Percentiles rank a stretch among this genome's conserved stretches.
Conservation (phyloP, 495 filamentous ascomycete genomes). For the Aspergillus baeticus region DNA sequence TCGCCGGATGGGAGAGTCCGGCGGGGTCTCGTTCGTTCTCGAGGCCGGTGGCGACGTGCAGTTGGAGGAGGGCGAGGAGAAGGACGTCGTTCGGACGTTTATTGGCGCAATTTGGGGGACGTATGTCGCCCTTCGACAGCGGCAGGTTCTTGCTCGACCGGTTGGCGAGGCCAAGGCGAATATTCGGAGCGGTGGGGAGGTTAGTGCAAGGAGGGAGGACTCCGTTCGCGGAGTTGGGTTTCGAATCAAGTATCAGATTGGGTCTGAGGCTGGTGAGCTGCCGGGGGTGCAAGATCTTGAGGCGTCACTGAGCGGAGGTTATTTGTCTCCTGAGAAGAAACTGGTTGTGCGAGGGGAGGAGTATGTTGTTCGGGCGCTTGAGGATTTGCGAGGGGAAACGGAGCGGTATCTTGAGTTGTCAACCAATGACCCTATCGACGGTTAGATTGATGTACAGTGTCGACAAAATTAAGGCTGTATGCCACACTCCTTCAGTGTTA, state of each 20-base stretch:
- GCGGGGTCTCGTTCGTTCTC: constrained; percentile 36
- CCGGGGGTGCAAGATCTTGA: constrained; percentile 26
- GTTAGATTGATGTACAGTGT: too few relatives aligned
- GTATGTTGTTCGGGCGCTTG: constrained; percentile 38
- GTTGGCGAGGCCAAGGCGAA: constrained; percentile 16
- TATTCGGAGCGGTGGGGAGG: constrained; percentile 28
- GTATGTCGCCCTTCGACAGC: constrained; percentile 37
- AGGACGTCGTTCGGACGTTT: constrained; percentile 33
- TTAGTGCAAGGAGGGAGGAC: constrained; percentile 40
- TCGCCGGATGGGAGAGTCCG: constrained; percentile 18
- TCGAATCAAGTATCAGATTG: constrained; percentile 30
- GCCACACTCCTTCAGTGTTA: too few relatives aligned
- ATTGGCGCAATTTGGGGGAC: constrained; percentile 36
- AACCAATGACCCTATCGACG: too few relatives aligned
- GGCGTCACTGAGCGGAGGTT: constrained; percentile 16
- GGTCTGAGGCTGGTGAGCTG: constrained; percentile 17
- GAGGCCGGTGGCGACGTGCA: constrained; percentile 31
- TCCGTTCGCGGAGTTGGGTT: constrained; percentile 25
- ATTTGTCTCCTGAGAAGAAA: constrained; percentile 17
- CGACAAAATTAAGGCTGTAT: too few relatives aligned
- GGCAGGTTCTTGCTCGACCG: constrained; percentile 19
- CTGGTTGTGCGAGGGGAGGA: constrained; percentile 24
- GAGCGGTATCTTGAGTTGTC: background rate
- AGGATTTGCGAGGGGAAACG: constrained; percentile 14
- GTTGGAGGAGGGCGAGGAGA: constrained; percentile 20